A percentile compares a stretch with the other conserved stretches of the same genome.
Conservation (phyloP, 2,329 filamentous ascomycete species). For the Diaporthe helianthi region DNA sequence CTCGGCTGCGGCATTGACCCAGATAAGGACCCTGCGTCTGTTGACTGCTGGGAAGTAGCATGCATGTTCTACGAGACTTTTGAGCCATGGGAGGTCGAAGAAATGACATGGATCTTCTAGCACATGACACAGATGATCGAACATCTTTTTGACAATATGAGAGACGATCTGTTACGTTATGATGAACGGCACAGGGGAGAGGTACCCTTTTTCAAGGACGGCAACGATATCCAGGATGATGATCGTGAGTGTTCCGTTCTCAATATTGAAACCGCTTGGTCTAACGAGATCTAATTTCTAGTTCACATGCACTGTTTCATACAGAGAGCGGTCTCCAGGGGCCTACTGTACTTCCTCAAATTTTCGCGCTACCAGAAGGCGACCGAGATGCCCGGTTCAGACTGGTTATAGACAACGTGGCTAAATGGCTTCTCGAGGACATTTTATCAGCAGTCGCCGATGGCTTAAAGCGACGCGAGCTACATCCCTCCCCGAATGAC, state of each 20-base stretch:
- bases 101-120: background rate
- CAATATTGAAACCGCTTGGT: background rate
- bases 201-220: background rate
- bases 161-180: background rate
- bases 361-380: background rate
- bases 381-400: background rate
- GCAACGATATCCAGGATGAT: background rate
- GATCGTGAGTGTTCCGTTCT: background rate
- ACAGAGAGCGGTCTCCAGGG: background rate
- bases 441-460: background rate
- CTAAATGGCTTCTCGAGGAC: background rate
- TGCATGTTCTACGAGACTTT: background rate
- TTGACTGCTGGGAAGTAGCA: background rate
- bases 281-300: background rate
- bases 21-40: background rate
- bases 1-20: background rate
- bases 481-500: background rate
- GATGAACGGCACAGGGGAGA: background rate
- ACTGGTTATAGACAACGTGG: background rate
- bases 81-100: background rate
- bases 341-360: background rate
- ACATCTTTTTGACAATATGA: background rate
- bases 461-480: background rate
- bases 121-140: background rate
- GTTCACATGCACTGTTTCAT: background rate